Base-by-base conservation (phyloP, 352 stramenopile genomes). In the Globisporangium mamillatum region DNA sequence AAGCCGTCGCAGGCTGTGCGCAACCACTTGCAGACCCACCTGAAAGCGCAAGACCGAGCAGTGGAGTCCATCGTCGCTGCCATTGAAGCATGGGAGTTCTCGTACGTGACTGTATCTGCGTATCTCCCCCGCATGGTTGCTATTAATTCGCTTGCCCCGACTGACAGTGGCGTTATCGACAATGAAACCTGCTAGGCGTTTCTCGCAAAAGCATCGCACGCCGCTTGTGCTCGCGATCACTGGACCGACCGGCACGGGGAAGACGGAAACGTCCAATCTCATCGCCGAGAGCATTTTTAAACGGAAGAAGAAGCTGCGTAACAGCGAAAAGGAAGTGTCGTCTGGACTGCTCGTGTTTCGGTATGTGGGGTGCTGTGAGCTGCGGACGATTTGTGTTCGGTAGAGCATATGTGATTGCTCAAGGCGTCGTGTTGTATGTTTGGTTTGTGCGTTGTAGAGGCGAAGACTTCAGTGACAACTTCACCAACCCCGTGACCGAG, bases 211-310 rank as follows among this genome's bases (percentile, higher is more conserved):
- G 38, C 81, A 93, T 46, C 80, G 83, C 8, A 74, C 79, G 25
- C 91, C 91, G 18, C 73, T 97, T 10, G 91, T 97, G 52, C 66
- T 97, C 56, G 91, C 91, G 5, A 84, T 97, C 65, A 97, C 89
- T 22, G 91, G 91, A 24, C 92, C 91, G 6, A 97, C 91, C 1
- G 91, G 91, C 20, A 93, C 88, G 4, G 91, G 91, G n/a, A 97
- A 97, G 75, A 97, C 90, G 18, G 91, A 97, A 66, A 94, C 89
- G 66, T 92, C 91, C 20, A 87, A 92, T 50, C 73, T 94, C 53
- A 73, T 97, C 36, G 88, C 89, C 1, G 82, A 95, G 74, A 84
- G 77, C 67, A 65, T 97, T 24, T 95, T 97, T 55, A 90, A 89
- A 52, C 85, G 81, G 44, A 92, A 84, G 61, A 85, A 82, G 46